A percentile compares a stretch with the other conserved stretches of the same genome.
Evolutionary conservation across 2,329 filamentous ascomycete species (phyloP).

Genomic region (Biscogniauxia mediterranea): DNA sequence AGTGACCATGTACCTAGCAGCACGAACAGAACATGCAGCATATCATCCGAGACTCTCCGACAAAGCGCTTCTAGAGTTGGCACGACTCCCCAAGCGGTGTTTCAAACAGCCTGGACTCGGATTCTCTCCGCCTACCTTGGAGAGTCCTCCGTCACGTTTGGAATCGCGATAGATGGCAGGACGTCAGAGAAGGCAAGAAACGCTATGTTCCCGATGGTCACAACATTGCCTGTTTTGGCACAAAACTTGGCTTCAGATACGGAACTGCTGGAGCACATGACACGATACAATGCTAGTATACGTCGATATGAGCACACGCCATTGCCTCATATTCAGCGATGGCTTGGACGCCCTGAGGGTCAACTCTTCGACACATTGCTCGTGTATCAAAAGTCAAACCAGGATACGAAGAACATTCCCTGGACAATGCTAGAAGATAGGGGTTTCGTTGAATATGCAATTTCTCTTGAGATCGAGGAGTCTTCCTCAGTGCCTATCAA

Average conservation of each 20-base stretch:
- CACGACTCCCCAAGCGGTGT: constrained; percentile 73
- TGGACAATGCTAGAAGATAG: constrained; percentile 66
- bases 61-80: constrained; percentile 52
- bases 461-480: constrained; percentile 78
- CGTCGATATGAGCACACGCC: constrained; percentile 71
- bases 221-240: constrained; percentile 73
- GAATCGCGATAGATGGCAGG: constrained; percentile 76
- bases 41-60: constrained; percentile 49
- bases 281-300: constrained; percentile 62
- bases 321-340: constrained; percentile 69
- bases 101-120: constrained; percentile 76
- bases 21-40: constrained; percentile 37
- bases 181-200: constrained; percentile 57
- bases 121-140: constrained; percentile 75
- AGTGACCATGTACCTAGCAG: constrained; percentile 33
- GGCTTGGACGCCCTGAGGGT: constrained; percentile 63
- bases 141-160: constrained; percentile 72
- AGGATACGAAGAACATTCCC: constrained; percentile 26
- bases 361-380: constrained; percentile 82
- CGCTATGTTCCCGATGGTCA: constrained; percentile 74
- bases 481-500: constrained; percentile 44
- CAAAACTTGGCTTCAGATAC: constrained; percentile 51
- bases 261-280: constrained; percentile 60
- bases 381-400: constrained; percentile 68
- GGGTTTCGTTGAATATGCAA: constrained; percentile 70